phyloP scores from a whole-genome alignment of 306 rosid genomes.

The Vachellia pachyceras region DNA sequence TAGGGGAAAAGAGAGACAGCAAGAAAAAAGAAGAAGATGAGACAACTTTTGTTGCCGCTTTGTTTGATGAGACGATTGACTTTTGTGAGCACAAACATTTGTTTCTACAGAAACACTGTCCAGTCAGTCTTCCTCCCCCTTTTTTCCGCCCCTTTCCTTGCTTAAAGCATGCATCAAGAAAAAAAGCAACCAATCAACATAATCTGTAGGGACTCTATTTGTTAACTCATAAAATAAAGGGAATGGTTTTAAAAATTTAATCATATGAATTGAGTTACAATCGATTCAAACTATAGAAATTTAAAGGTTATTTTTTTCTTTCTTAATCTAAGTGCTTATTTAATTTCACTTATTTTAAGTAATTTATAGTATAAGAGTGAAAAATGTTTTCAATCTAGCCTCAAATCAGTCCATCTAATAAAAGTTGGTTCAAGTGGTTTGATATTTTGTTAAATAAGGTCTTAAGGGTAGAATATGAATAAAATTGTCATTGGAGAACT shows the following conservation, averaged over 20 bases:
- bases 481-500: neutral
- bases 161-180: slow-evolving; percentile 26
- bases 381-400: too few relatives aligned
- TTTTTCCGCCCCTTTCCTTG: slow-evolving; percentile 47
- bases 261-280: too few relatives aligned
- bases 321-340: too few relatives aligned
- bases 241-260: too few relatives aligned
- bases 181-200: slow-evolving; percentile 28
- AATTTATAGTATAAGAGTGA: too few relatives aligned
- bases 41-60: slow-evolving; percentile 59
- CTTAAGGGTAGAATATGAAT: too few relatives aligned
- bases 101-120: slow-evolving; percentile 28
- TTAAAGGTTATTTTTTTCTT: too few relatives aligned
- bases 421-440: too few relatives aligned
- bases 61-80: slow-evolving; percentile 46
- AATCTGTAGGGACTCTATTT: neutral
- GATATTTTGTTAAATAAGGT: too few relatives aligned
- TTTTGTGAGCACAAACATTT: slow-evolving; percentile 37
- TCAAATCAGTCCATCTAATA: too few relatives aligned
- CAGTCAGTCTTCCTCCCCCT: slow-evolving; percentile 5
- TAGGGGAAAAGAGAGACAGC: slow-evolving; percentile 44
- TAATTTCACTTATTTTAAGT: neutral
- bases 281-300: too few relatives aligned
- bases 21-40: slow-evolving; percentile 22
- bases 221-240: too few relatives aligned